Evolutionary conservation across 345 rosid species (phyloP), one percentile per base, ranked within the genome.

Genomic region (Citrus australasica): DNA sequence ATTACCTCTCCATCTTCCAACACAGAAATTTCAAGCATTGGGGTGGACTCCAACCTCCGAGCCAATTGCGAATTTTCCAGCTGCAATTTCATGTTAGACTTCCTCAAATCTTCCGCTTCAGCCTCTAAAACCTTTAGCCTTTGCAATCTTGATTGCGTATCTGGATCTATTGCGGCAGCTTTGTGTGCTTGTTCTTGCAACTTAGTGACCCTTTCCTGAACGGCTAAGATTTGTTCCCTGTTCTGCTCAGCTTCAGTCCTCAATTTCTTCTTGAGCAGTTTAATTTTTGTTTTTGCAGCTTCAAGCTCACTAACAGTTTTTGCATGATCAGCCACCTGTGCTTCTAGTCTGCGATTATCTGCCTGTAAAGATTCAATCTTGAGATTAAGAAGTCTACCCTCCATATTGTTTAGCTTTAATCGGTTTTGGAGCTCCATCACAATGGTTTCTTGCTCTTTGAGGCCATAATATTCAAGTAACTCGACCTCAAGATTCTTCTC

Each of bases 361-460:
- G 87, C 85, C 85, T 84, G 88, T 46, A 96, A 84, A 5, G 97
- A 87, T 75, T 94, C 90, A 7, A 96, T 96, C 87, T 91, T 96
- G 13, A 88, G 83, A 30, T 79, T 80, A 67, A 92, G 86, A 69
- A 92, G 88, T 85, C 88, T 90, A 65, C 90, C 87, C 85, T 96
- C 97, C 91, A 90, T 83, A 65, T 85, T 88, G 71, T 86, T 92
- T 68, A 91, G 78, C 84, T 91, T 94, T 82, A 96, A 71, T 37
- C 92, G 90, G 84, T 93, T 96, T 69, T 93, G 89, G 42, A 96
- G 90, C 85, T 96, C 99, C 85, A 84, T 80, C 9, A 87, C 89
- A 25, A 89, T 85, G 10, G 91, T 73, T 84, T 92, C 94, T 79
- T 92, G 96, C 80, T 93, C 97, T 80, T 92, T 94, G 22, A 90